Evolutionary conservation across 805 yeast genomes (phyloP), one percentile per base, ranked within the genome.

Genomic region (Saccharomycopsis schoenii): DNA sequence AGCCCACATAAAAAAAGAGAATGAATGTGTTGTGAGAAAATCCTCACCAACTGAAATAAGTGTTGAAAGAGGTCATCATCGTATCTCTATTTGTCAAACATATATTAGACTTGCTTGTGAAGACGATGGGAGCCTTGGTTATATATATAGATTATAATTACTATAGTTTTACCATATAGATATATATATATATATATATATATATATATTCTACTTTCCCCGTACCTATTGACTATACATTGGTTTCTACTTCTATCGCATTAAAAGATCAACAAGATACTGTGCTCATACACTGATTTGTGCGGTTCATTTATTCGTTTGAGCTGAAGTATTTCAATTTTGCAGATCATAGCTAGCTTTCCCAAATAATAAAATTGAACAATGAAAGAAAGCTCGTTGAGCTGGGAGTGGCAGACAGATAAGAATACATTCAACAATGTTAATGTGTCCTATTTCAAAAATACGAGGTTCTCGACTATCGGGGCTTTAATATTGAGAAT

Each of bases 361-460:
- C 6, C 34, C 34, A 3, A 4, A 3, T 29, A 29, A 29, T n/a
- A 29, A 6, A 29, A 29, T 29, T 9, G 29, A 47, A 47, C 19
- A 47, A 47, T 47, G 52, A 47, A 47, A 17, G 34, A 57, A 41
- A 61, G 52, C 50, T 59, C 61, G n/a, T 25, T 61, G 42, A 68
- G 66, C 21, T 73, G 76, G 76, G 71, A 70, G 59, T 67, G 72
- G 68, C 66, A 72, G 47, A 70, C 72, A 1, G 74, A 70, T 56
- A 66, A 69, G 56, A 70, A 66, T 58, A 79, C 84, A 1, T 82
- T 82, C 64, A 84, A 80, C 58, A 71, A 75, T 59, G 73, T 82
- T 25, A 79, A 80, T 58, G 71, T 80, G 11, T 74, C 74, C 37
- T 72, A 73, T 58, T 82, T 82, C 70, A 74, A 73, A 61, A 82